Evolutionary conservation across 2,329 filamentous ascomycete species (phyloP), one percentile per base, ranked within the genome.

Genomic region (Ceratocystiopsis brevicomis): DNA sequence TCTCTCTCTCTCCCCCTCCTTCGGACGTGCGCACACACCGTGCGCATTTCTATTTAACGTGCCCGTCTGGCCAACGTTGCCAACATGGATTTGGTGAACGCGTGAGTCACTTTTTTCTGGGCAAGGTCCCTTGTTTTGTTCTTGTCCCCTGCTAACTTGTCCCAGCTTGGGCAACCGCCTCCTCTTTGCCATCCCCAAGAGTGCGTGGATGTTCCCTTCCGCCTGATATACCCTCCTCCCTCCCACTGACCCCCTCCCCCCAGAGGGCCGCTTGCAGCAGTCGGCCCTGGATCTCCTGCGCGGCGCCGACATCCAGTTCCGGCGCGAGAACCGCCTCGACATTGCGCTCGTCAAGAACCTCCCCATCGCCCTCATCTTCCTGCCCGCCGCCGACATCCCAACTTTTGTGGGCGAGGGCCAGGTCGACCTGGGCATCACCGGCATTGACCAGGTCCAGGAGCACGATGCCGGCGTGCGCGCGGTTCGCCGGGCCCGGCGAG

Each of bases 271-370:
- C 45, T 77, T 98, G 44, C 82, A 95, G 62, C 75, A 85, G 63
- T 76, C 84, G 46, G 77, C 83, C 44, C 75, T 98, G 41, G 86
- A 96, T 59, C 78, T 98, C 42, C 81, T 98, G 44, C 73, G 87
- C 56, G 90, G 90, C 51, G 85, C 82, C 54, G 90, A 98, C 61
- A 88, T 98, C 54, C 86, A 98, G 61, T 98, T 98, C 67, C 79
- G 83, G 59, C 80, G 90, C 57, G 86, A 95, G 67, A 86, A 81
- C 59, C 81, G 90, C 46, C 82, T 96, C 54, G 90, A 98, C 61
- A 95, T 98, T 57, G 90, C 90, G 15, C 78, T 98, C 21, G 90
- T 96, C 57, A 93, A 95, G 69, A 98, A 98, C 64, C 76, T 90
- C 25, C 84, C 83, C 34, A 85, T 98, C 54, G 90, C 90, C 15